Evolutionary conservation across 176 grass and related monocot species (phyloP).

Genomic region (Echinochloa phyllopogon): DNA sequence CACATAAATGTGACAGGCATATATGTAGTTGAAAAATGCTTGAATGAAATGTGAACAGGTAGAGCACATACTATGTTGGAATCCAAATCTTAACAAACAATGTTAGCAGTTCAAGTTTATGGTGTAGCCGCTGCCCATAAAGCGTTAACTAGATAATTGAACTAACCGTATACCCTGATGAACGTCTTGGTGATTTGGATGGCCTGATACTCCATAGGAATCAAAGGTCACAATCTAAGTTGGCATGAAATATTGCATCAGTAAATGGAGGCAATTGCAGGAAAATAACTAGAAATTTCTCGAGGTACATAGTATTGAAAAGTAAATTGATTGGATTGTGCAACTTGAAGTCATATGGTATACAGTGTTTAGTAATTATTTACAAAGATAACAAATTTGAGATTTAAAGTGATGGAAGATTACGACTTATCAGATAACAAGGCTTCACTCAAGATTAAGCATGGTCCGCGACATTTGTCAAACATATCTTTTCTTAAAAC

Average conservation of each 20-base stretch:
- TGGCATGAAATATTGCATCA: background rate
- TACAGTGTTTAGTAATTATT: background rate
- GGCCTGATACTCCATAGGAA: slow-evolving; percentile 79
- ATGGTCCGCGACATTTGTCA: background rate
- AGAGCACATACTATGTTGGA: background rate
- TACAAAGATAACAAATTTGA: background rate
- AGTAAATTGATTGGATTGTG: background rate
- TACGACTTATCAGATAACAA: background rate
- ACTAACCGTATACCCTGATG: slow-evolving; percentile 81
- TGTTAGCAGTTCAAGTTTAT: background rate
- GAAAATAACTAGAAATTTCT: background rate
- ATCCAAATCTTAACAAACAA: background rate
- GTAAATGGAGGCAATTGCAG: background rate
- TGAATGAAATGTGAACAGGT: background rate
- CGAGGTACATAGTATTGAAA: background rate
- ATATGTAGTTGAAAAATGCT: background rate
- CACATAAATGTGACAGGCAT: background rate
- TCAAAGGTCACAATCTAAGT: slow-evolving; percentile 86
- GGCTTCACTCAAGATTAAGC: background rate
- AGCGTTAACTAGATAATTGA: background rate
- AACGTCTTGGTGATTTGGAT: slow-evolving; percentile 87
- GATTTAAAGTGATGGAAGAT: background rate
- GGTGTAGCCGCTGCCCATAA: background rate
- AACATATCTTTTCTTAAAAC: background rate
- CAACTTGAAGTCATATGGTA: background rate